phyloP scores from a whole-genome alignment of 164 flowering plant species.

The Taxillus chinensis region DNA sequence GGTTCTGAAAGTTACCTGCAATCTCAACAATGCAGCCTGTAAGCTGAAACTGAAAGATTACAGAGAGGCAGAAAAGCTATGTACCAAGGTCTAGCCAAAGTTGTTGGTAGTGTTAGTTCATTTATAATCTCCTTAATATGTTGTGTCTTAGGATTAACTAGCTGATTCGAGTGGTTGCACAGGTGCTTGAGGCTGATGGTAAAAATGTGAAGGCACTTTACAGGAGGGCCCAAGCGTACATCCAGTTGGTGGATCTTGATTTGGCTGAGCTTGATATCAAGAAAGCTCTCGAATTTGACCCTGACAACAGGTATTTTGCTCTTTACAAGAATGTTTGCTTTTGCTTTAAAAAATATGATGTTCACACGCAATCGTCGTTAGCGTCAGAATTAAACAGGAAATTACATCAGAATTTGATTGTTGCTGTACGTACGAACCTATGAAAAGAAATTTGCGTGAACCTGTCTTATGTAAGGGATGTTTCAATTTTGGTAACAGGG shows the following conservation, averaged over 20 bases:
- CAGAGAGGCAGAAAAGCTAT: slow-evolving; percentile 37
- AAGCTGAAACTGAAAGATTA: slow-evolving; percentile 48
- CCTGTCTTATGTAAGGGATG: background rate
- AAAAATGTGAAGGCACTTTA: slow-evolving; percentile 62
- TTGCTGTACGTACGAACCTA: background rate
- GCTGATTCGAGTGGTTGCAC: background rate
- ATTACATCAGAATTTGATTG: too few relatives aligned
- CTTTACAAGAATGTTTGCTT: background rate
- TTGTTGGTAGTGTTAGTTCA: background rate
- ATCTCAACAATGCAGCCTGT: slow-evolving; percentile 73
- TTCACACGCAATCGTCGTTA: too few relatives aligned
- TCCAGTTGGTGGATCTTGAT: slow-evolving; percentile 41
- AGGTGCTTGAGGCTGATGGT: slow-evolving; percentile 57
- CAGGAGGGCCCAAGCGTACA: slow-evolving; percentile 62
- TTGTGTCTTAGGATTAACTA: background rate
- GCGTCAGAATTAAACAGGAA: too few relatives aligned
- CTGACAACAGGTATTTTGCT: slow-evolving; percentile 40
- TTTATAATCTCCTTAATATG: background rate
- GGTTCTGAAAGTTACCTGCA: slow-evolving; percentile 49
- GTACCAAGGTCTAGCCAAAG: slow-evolving; percentile 50
- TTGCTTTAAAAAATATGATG: too few relatives aligned
- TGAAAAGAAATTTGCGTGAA: background rate
- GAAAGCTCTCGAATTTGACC: slow-evolving; percentile 63
- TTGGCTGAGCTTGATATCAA: slow-evolving; percentile 56
- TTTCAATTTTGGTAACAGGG: slow-evolving; percentile 25